These are phyloP conservation scores for Penicillium oxalicum DNA, from an alignment of 2,329 filamentous ascomycete species.

Conservation along the genomic window DNA sequence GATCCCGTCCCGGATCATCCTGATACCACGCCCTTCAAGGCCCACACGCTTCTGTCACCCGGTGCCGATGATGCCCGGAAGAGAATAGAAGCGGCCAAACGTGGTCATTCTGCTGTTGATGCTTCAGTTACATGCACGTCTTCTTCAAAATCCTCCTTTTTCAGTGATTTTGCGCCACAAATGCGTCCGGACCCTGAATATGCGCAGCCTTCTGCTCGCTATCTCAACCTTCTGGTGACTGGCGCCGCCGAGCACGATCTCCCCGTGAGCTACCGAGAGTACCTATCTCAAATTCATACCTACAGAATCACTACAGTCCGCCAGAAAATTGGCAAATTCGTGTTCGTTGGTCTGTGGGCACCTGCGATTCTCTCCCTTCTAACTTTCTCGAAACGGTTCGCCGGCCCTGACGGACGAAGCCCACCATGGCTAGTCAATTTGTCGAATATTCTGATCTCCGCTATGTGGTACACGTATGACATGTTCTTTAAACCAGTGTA, in stretches of 20 bases:
- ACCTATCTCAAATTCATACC: conserved; percentile 61
- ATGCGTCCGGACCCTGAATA: conserved; percentile 62
- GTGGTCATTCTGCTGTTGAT: not conserved
- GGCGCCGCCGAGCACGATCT: conserved; percentile 77
- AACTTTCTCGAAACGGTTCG: conserved; percentile 42
- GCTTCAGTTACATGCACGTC: not conserved
- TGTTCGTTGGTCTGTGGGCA: conserved; percentile 57
- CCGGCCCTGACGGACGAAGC: conserved; percentile 60
- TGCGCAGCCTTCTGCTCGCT: conserved; percentile 76
- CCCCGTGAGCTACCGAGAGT: conserved; percentile 69
- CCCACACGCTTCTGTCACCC: conserved; percentile 77
- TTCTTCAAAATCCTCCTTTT: conserved; percentile 5
- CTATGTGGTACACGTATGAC: conserved; percentile 63
- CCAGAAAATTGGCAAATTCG: conserved; percentile 59
- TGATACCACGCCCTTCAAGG: conserved; percentile 62
- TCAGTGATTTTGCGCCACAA: conserved; percentile 34
- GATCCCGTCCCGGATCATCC: conserved; percentile 60
- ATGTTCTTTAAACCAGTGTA: conserved; percentile 59
- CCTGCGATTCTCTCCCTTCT: conserved; percentile 54
- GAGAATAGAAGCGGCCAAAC: conserved; percentile 7
- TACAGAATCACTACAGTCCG: conserved; percentile 63
- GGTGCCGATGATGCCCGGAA: conserved; percentile 25
- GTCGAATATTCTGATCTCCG: conserved; percentile 49
- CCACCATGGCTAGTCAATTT: conserved; percentile 61
- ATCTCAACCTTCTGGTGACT: conserved; percentile 70